A percentile compares a stretch with the other conserved stretches of the same genome.
Conservation (phyloP, 1,139 yeast species). For the Pneumocystis murina region DNA sequence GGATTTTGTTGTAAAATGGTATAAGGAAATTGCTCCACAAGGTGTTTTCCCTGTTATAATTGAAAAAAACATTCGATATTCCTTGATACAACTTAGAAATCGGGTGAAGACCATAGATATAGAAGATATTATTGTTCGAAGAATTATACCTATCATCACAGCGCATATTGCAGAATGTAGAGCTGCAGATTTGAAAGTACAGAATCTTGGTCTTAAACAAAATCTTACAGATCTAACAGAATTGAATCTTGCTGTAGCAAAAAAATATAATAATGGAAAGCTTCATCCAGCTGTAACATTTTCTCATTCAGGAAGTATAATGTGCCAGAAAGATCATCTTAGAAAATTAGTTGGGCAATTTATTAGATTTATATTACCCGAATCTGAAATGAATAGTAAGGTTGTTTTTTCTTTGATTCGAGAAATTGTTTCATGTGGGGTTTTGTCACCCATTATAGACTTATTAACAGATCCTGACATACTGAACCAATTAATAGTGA, state of each 20-base stretch:
- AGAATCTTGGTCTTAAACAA: conserved; percentile 18
- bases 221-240: conserved; percentile 32
- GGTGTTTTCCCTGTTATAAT: conserved; percentile 44
- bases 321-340: conserved; percentile 40
- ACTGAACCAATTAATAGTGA: conserved; percentile 52
- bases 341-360: conserved; percentile 31
- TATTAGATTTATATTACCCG: conserved; percentile 38
- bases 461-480: conserved; percentile 62
- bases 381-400: conserved; percentile 36
- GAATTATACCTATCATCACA: conserved; percentile 49
- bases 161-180: conserved; percentile 46
- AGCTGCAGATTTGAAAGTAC: conserved; percentile 32
- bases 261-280: conserved; percentile 39
- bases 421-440: conserved; percentile 49
- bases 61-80: conserved; percentile 33
- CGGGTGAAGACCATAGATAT: conserved; percentile 37
- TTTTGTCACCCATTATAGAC: conserved; percentile 38
- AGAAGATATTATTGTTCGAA: conserved; percentile 42
- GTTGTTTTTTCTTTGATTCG: conserved; percentile 38
- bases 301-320: conserved; percentile 29
- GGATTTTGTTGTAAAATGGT: conserved; percentile 61
- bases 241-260: conserved; percentile 43
- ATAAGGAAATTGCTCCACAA: conserved; percentile 30
- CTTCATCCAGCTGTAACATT: conserved; percentile 50
- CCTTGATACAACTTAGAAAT: conserved; percentile 29